These are phyloP conservation scores for Blastobotrys attinorum DNA, from an alignment of 805 yeast genomes.

Conservation along the genomic window DNA sequence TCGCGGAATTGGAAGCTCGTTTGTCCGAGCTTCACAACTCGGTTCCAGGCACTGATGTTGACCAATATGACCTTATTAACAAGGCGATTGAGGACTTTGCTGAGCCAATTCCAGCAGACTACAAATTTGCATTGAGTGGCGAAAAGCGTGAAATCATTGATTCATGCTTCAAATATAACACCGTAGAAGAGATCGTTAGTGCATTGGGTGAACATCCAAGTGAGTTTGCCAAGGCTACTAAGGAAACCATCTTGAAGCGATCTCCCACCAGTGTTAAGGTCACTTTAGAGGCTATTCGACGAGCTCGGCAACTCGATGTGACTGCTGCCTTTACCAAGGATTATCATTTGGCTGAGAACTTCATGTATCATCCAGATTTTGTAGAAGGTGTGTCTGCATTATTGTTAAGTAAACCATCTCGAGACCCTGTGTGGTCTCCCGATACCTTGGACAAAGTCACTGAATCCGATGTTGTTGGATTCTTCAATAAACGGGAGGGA, in stretches of 20 bases:
- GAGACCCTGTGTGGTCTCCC: constrained; percentile 45
- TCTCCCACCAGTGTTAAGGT: constrained; percentile 76
- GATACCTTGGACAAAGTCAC: constrained; percentile 33
- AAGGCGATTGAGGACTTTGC: constrained; percentile 72
- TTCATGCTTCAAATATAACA: constrained; percentile 47
- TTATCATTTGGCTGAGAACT: constrained; percentile 65
- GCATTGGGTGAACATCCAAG: constrained; percentile 49
- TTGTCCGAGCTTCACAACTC: constrained; percentile 49
- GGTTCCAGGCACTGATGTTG: constrained; percentile 22
- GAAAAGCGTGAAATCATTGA: constrained; percentile 61
- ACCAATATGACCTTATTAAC: constrained; percentile 53
- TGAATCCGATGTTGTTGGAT: constrained; percentile 20
- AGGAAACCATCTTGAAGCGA: constrained; percentile 50
- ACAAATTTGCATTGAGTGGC: constrained; percentile 47
- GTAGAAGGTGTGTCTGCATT: constrained; percentile 40
- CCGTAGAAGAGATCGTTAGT: constrained; percentile 47
- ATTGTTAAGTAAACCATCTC: constrained; percentile 48
- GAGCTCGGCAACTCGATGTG: constrained; percentile 51
- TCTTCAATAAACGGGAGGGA: constrained; percentile 22
- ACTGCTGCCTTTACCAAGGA: constrained; percentile 65
- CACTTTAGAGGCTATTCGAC: constrained; percentile 57
- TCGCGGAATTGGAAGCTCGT: constrained; percentile 55
- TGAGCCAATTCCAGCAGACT: constrained; percentile 55
- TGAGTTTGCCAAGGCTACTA: constrained; percentile 56
- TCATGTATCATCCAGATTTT: constrained; percentile 52